phyloP scores from a whole-genome alignment of 371 early-diverging fungal species.

The Massospora cicadina region DNA sequence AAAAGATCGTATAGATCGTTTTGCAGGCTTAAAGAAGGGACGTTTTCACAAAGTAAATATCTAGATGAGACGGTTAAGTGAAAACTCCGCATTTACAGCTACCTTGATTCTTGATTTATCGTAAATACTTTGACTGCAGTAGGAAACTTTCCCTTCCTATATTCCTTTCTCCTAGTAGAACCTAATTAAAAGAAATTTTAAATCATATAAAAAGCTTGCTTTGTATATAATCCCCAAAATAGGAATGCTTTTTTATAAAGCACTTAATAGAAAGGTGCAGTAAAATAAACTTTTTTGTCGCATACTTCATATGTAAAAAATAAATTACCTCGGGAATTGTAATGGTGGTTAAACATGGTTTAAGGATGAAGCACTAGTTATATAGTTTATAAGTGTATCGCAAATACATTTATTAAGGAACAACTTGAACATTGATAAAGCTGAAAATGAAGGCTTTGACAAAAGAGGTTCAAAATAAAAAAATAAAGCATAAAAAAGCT shows the following conservation, averaged over 20 bases:
- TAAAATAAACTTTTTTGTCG: too few species aligned
- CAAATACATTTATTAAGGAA: too few species aligned
- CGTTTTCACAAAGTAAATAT: constrained; percentile 25
- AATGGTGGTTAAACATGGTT: neutral
- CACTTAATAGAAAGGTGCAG: too few species aligned
- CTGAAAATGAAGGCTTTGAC: too few species aligned
- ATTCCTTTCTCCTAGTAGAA: constrained; percentile 3
- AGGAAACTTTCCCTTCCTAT: constrained; percentile 15
- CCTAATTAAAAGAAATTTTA: neutral
- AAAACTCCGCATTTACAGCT: neutral
- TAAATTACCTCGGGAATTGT: neutral
- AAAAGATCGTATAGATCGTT: constrained; percentile 20
- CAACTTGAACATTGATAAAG: too few species aligned
- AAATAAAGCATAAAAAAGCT: too few species aligned
- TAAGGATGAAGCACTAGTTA: too few species aligned
- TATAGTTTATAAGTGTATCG: too few species aligned
- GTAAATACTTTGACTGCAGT: constrained; percentile 28
- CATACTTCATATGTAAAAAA: too few species aligned
- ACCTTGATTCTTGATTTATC: constrained; percentile 28
- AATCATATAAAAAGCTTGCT: neutral
- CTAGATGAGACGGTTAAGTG: constrained; percentile 10
- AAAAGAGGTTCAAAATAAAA: too few species aligned
- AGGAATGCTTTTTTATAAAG: too few species aligned
- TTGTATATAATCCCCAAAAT: too few species aligned
- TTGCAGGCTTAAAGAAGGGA: constrained; percentile 21